Evolutionary conservation across 331 rosid species (phyloP), one percentile per base, ranked within the genome.

Genomic region (Spiraea crenata): DNA sequence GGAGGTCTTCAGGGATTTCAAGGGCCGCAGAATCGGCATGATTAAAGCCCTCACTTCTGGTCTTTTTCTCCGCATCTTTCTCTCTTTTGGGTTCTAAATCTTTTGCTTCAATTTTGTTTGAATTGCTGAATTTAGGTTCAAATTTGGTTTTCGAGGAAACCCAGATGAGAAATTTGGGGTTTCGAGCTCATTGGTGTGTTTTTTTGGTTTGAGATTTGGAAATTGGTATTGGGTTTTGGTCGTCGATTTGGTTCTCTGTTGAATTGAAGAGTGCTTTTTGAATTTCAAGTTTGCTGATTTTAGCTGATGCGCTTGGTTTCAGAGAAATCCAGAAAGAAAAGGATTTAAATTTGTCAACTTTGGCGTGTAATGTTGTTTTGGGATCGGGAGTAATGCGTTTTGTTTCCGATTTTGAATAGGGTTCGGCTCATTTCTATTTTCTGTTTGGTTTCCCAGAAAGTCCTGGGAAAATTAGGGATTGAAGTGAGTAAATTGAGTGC

Each of bases 41-140:
- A 75, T 90, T 72, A 93, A 88, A 80, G 98, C 97, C 65, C 98
- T 90, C 19, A 90, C 98, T 40, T 80, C 85, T 2, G 96, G 98
- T 76, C 14, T 56, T 65, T 59, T 66, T 11, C 47, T 60, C 19
- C 19, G 9, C 71, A 16, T 19, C 20, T 70, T 61, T 52, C 38
- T 46, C 37, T 35, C 50, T 52, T 58, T 61, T 51, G 1, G 5
- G 3, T 8, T 31, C 17, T 60, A 20, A 56, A 56, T 56, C 61
- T 56, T 56, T 56, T 15, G 3, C 34, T 56, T 25, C 0, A 25
- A 13, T 57, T 14, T 34, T 11, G 13, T 60, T 16, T 39, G 6
- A 37, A 9, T 14, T 9, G 19, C 50, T 64, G 31, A 40, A 41
- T 40, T 63, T 44, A 4, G 35, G 11, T 9, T 72, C 25, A 7